These are phyloP conservation scores for Russula compacta DNA, from an alignment of 768 basidiomycete species.

Conservation along the genomic window DNA sequence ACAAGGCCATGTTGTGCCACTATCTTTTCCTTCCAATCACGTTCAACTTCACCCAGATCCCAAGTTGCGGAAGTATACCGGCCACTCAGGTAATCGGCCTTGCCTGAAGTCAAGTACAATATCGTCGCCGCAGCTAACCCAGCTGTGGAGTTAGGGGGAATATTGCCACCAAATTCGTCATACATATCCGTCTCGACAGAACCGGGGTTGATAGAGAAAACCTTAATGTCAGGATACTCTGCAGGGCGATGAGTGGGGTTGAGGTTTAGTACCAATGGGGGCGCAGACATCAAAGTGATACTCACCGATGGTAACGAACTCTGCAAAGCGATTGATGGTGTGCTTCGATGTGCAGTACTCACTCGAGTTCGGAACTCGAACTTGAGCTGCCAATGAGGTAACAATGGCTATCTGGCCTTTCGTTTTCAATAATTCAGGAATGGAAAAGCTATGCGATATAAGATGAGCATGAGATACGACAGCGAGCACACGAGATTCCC, in stretches of 20 bases:
- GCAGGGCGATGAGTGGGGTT: background rate
- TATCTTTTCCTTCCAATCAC: conserved; percentile 9
- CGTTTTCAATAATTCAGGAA: conserved; percentile 5
- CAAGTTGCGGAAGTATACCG: conserved; percentile 1
- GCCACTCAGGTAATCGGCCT: conserved; percentile 2
- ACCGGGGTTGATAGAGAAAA: background rate
- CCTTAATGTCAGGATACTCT: conserved; percentile 5
- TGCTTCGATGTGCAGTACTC: conserved; percentile 11
- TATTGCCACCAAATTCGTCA: background rate
- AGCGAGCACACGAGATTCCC: background rate
- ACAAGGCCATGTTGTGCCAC: background rate
- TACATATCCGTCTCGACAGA: background rate
- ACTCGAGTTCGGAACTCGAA: background rate
- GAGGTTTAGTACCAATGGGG: background rate
- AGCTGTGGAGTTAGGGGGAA: background rate
- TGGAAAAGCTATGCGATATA: background rate
- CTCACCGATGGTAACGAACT: conserved; percentile 7
- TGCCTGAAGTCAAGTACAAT: background rate
- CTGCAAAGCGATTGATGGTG: conserved; percentile 1
- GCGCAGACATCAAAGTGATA: background rate
- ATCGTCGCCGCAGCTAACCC: background rate
- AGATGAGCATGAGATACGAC: background rate
- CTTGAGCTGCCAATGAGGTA: background rate
- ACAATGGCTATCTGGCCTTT: background rate
- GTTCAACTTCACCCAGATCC: conserved; percentile 4